Evolutionary conservation across 1,284 basidiomycete species (phyloP).

Genomic region (Phylloporus gajari): DNA sequence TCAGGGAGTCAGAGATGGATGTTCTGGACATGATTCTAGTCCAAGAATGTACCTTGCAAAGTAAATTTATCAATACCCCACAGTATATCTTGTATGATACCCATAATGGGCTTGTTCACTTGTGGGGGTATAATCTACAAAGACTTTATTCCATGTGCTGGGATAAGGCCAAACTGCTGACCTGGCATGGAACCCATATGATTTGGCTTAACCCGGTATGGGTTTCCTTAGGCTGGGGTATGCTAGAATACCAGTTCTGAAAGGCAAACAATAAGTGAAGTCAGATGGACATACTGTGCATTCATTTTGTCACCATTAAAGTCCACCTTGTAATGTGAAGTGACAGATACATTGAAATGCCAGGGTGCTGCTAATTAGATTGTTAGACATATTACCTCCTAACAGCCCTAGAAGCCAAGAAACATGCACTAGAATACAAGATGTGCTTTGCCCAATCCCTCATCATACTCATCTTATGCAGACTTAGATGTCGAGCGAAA

Average conservation of each 20-base stretch:
- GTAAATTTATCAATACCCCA: slow-evolving; percentile 99
- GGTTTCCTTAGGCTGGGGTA: slow-evolving; percentile 99
- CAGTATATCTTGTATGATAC: slow-evolving; percentile 98
- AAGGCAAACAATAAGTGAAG: slow-evolving; percentile 8
- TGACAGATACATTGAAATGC: slow-evolving; percentile 95
- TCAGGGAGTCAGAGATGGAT: slow-evolving; percentile 97
- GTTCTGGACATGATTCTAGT: slow-evolving; percentile 96
- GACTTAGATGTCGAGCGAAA: slow-evolving; percentile 97
- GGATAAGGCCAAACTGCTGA: slow-evolving; percentile 46
- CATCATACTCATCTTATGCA: slow-evolving; percentile 99
- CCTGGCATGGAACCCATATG: slow-evolving; percentile 98
- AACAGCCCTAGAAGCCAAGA: not conserved
- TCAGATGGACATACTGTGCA: slow-evolving; percentile 84
- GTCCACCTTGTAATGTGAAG: slow-evolving; percentile 94
- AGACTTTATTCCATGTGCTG: slow-evolving; percentile 4
- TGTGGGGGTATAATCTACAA: slow-evolving; percentile 96
- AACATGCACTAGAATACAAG: slow-evolving; percentile 93
- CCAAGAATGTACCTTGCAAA: slow-evolving; percentile 92
- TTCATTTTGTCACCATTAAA: slow-evolving; percentile 99
- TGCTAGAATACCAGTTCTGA: slow-evolving; percentile 57
- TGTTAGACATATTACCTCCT: slow-evolving; percentile 25
- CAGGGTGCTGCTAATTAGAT: slow-evolving; percentile 75
- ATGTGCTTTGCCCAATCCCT: slow-evolving; percentile 97
- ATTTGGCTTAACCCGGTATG: slow-evolving; percentile 97
- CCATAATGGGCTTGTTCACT: slow-evolving; percentile 99